A percentile compares a stretch with the other conserved stretches of the same genome.
These are phyloP conservation scores for Ophiobolus disseminans DNA, from an alignment of 2,329 filamentous ascomycete species.

Conservation along the genomic window DNA sequence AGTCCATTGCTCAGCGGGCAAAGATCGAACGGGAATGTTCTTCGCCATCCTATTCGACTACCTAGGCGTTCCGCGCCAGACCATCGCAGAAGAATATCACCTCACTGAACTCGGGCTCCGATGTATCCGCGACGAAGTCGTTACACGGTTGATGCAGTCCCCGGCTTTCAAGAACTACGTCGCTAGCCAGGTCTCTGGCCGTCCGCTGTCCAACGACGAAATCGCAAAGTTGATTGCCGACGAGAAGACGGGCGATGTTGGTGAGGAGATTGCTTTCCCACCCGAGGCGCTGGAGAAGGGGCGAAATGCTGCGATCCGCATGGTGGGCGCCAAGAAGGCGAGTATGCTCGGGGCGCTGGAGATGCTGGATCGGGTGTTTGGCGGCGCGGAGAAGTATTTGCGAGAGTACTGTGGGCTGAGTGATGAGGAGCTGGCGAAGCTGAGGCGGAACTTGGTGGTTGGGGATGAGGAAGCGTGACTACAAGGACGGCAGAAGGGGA, in stretches of 20 bases:
- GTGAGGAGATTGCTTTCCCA: slow-evolving; percentile 51
- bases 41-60: slow-evolving; percentile 70
- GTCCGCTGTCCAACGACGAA: slow-evolving; percentile 53
- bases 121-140: slow-evolving; percentile 54
- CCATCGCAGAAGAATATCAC: slow-evolving; percentile 68
- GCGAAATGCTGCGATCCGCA: slow-evolving; percentile 40
- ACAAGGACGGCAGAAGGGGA: too few species aligned
- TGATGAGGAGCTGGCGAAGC: slow-evolving; percentile 60
- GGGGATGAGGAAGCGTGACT: slow-evolving; percentile 13
- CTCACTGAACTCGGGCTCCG: slow-evolving; percentile 69
- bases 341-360: slow-evolving; percentile 61
- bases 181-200: slow-evolving; percentile 15
- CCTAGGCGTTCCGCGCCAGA: slow-evolving; percentile 67
- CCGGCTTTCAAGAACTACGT: slow-evolving; percentile 37
- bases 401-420: slow-evolving; percentile 64
- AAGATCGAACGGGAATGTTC: slow-evolving; percentile 77
- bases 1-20: slow-evolving; percentile 78
- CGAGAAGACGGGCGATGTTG: slow-evolving; percentile 34
- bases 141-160: slow-evolving; percentile 56
- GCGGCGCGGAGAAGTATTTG: slow-evolving; percentile 70
- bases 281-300: slow-evolving; percentile 30
- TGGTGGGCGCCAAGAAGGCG: slow-evolving; percentile 52
- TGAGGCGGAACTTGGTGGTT: slow-evolving; percentile 47
- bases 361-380: slow-evolving; percentile 66
- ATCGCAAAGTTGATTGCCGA: slow-evolving; percentile 55